A percentile compares a stretch with the other conserved stretches of the same genome.
Conservation (phyloP, 495 filamentous ascomycete species). For the Thozetella sp. region DNA sequence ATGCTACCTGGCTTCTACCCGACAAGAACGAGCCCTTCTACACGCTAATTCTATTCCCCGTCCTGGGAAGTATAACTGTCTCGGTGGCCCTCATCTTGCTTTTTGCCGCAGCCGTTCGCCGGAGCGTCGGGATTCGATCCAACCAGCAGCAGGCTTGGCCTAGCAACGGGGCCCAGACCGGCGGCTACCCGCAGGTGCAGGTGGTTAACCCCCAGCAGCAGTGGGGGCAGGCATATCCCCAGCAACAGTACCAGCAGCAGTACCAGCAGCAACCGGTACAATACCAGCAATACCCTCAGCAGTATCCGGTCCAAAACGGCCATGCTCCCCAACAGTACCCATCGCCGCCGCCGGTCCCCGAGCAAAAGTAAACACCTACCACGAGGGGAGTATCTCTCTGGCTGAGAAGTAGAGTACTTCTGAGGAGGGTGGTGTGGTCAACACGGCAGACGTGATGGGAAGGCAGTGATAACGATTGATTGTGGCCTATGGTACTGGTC, state of each 20-base stretch:
- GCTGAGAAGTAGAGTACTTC: too few species aligned
- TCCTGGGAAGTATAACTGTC: constrained; percentile 13
- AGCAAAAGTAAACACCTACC: too few species aligned
- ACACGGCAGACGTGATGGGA: too few species aligned
- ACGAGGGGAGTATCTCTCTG: too few species aligned
- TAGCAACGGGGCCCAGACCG: not conserved
- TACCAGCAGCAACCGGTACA: not conserved
- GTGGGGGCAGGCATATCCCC: not conserved
- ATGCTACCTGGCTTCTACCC: not conserved
- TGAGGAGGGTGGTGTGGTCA: too few species aligned
- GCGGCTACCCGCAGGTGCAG: too few species aligned
- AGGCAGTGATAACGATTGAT: too few species aligned
- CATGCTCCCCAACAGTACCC: too few species aligned
- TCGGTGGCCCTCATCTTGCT: constrained; percentile 17
- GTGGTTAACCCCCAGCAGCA: not conserved
- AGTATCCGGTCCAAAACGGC: not conserved
- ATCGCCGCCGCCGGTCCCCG: too few species aligned
- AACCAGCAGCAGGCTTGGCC: constrained; percentile 5
- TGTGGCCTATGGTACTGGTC: too few species aligned
- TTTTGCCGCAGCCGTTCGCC: constrained; percentile 12
- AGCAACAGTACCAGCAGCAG: not conserved
- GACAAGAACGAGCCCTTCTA: not conserved
- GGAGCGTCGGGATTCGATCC: constrained; percentile 15
- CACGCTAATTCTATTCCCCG: constrained; percentile 7
- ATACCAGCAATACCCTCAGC: not conserved